phyloP scores from a whole-genome alignment of 2,329 filamentous ascomycete species.

The Pseudogymnoascus sp. region DNA sequence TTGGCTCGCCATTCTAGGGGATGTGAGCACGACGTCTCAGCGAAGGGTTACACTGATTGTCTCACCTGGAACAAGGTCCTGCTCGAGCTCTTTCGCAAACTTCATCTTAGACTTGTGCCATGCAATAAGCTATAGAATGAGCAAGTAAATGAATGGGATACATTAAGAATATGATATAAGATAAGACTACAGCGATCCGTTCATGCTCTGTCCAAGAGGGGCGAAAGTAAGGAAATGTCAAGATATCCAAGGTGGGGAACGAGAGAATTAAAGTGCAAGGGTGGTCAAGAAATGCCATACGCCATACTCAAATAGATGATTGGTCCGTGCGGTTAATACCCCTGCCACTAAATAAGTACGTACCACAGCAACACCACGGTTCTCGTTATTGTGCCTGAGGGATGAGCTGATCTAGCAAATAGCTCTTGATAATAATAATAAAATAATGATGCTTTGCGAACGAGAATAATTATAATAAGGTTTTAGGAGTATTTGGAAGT shows the following conservation, averaged over 20 bases:
- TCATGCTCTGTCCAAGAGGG: background rate
- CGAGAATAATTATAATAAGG: background rate
- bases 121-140: background rate
- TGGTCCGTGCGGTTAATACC: background rate
- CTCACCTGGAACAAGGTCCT: conserved; percentile 75
- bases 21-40: conserved; percentile 8
- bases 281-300: background rate
- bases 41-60: conserved; percentile 11
- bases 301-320: background rate
- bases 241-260: conserved; percentile 5
- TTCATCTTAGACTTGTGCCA: conserved; percentile 40
- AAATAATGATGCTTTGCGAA: no score
- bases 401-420: background rate
- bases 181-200: background rate
- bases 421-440: background rate
- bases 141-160: background rate
- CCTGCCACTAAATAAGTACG: background rate
- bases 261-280: conserved; percentile 1
- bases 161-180: background rate
- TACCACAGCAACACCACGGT: background rate
- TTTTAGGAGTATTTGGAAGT: background rate
- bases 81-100: conserved; percentile 72
- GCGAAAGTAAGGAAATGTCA: background rate
- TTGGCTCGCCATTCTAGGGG: conserved; percentile 77
- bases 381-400: background rate